A percentile compares a stretch with the other conserved stretches of the same genome.
phyloP scores from a whole-genome alignment of 1,139 yeast genomes.

The Geotrichum carabidarum region DNA sequence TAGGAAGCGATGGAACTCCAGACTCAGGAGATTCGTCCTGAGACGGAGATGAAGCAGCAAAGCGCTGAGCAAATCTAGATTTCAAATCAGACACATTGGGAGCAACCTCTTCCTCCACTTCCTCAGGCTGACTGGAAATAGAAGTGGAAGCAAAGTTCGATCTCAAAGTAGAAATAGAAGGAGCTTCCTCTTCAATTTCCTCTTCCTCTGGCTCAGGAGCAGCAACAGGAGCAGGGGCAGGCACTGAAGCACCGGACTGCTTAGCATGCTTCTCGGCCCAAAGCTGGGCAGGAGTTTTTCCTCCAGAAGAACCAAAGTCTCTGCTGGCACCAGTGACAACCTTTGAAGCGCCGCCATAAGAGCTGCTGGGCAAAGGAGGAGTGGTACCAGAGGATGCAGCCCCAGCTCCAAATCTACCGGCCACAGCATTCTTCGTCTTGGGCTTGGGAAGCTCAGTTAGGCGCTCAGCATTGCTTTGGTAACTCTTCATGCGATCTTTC shows the following conservation, averaged over 20 bases:
- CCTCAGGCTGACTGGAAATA: conserved; percentile 22
- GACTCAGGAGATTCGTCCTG: conserved; percentile 12
- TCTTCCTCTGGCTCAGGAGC: conserved; percentile 19
- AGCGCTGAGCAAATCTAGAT: conserved; percentile 21
- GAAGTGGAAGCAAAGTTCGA: conserved; percentile 24
- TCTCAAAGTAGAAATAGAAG: conserved; percentile 24
- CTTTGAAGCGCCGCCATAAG: conserved; percentile 44
- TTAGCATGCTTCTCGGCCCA: conserved; percentile 92
- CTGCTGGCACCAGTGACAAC: conserved; percentile 58
- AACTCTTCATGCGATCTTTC: conserved; percentile 30
- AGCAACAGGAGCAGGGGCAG: conserved; percentile 18
- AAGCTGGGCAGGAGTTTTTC: conserved; percentile 89
- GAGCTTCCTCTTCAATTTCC: conserved; percentile 23
- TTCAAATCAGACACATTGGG: conserved; percentile 24
- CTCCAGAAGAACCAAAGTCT: conserved; percentile 66
- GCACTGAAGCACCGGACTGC: conserved; percentile 11
- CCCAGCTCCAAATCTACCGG: conserved; percentile 44
- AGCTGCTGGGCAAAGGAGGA: conserved; percentile 43
- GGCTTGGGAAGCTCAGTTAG: conserved; percentile 64
- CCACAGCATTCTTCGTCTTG: conserved; percentile 49
- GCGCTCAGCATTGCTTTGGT: conserved; percentile 35
- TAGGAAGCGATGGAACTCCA: not conserved
- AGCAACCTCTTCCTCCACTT: conserved; percentile 19
- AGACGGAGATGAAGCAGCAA: conserved; percentile 20
- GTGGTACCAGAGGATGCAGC: conserved; percentile 32